These are phyloP conservation scores for Phytophthora multivora DNA, from an alignment of 352 stramenopile species.

Conservation along the genomic window DNA sequence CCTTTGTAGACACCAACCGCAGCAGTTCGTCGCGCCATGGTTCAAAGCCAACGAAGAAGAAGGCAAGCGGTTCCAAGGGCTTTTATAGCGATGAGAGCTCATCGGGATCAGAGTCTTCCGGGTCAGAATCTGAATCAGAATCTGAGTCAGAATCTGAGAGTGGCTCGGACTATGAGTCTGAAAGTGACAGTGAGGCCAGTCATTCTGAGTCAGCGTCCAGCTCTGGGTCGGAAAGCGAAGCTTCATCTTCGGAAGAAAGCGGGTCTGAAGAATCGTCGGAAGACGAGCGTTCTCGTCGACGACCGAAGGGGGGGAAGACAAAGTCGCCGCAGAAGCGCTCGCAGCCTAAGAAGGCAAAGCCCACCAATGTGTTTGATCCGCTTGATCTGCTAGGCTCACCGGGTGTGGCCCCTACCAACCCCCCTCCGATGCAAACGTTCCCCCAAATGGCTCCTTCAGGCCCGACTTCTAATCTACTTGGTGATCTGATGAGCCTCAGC, in stretches of 20 bases:
- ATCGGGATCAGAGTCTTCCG: conserved; percentile 36
- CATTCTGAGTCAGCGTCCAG: conserved; percentile 41
- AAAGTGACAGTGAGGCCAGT: conserved; percentile 34
- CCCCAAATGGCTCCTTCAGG: conserved; percentile 15
- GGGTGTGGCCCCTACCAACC: conserved; percentile 13
- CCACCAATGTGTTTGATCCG: conserved; percentile 48
- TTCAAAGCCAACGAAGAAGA: conserved; percentile 39
- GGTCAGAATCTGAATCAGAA: conserved; percentile 42
- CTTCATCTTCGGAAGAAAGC: conserved; percentile 48
- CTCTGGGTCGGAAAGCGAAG: conserved; percentile 51
- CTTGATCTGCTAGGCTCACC: conserved; percentile 51
- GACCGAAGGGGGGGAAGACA: conserved; percentile 40
- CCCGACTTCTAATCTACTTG: conserved; percentile 39
- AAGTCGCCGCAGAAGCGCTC: conserved; percentile 44
- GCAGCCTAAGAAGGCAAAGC: conserved; percentile 39
- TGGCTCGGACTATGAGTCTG: conserved; percentile 48
- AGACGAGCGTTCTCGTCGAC: conserved; percentile 41
- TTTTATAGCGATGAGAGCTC: conserved; percentile 81
- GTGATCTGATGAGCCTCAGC: conserved; percentile 68
- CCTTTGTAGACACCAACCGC: conserved; percentile 47
- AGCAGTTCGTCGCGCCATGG: conserved; percentile 16
- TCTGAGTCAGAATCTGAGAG: conserved; percentile 36
- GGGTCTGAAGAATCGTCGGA: conserved; percentile 59
- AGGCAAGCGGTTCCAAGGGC: conserved; percentile 36
- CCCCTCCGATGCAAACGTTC: conserved; percentile 14